Base-by-base conservation (phyloP, 352 stramenopile genomes). In the Phytophthora sp. region DNA sequence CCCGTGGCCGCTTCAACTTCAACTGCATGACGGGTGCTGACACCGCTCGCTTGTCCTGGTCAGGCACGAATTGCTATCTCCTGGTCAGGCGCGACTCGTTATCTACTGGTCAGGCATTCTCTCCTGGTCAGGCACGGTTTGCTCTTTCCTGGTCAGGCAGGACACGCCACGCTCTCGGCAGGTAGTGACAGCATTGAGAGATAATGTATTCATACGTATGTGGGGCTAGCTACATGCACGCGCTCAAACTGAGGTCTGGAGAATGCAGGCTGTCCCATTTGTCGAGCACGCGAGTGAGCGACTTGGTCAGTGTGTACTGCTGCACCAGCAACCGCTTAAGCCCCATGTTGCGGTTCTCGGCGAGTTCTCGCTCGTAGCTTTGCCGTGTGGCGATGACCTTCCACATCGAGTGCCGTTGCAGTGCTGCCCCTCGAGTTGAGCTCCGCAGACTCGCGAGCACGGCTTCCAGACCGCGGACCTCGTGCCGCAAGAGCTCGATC, bases 321-420 rank as follows among this genome's bases (percentile, higher is more conserved):
- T 65, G 20, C 4, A 17, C 28, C 31, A 71, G 27, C 55, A 67
- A 51, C 13, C 45, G 30, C 28, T 67, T 71, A 17, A 71, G 55
- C 13, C 30, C 38, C 30, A 38, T 24, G 35, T 71, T 71, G 17
- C 34, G 42, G 4, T 50, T 17, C 13, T 71, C 62, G 28, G 62
- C 62, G 5, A 30, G 48, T 10, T 66, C 55, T 37, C 56, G 41
- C 30, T 71, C 31, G 34, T 53, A 38, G 13, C 51, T 67, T 24
- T 71, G 62, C 18, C 44, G 56, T 41, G 30, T 45, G 15, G 62
- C 62, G 30, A 71, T 57, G 49, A 71, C 34, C n/a, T 48, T 58
- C 62, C 62, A 71, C 37, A 71, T 20, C 1, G 55, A 62, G 10
- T 43, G 56, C 1, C 42, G 31, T 9, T 58, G 41, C 8, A 35